Evolutionary conservation across 1,284 basidiomycete genomes (phyloP).

Genomic region (Anthracocystis setariae): DNA sequence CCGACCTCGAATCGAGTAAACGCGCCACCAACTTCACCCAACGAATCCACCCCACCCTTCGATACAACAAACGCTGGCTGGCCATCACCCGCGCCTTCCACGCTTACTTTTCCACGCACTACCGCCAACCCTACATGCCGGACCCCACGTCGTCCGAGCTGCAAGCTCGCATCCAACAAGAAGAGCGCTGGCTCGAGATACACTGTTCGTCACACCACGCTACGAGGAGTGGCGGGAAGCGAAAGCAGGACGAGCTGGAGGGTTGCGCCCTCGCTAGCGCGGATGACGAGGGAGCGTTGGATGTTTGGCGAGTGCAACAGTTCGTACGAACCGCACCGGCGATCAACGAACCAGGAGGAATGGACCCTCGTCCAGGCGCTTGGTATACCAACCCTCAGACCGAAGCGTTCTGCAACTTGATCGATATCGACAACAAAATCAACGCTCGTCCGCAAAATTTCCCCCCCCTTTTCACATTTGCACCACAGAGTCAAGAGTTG

Average conservation of each 20-base stretch:
- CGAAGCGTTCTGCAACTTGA: slow-evolving; percentile 81
- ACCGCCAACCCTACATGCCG: slow-evolving; percentile 72
- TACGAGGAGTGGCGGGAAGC: slow-evolving; percentile 66
- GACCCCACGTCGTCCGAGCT: slow-evolving; percentile 73
- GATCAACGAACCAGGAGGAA: slow-evolving; percentile 69
- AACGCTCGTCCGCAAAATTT: slow-evolving; percentile 12
- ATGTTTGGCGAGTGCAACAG: slow-evolving; percentile 41
- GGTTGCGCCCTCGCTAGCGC: slow-evolving; percentile 1
- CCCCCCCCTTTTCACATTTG: neutral
- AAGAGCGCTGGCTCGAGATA: slow-evolving; percentile 71
- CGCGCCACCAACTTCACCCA: slow-evolving; percentile 10
- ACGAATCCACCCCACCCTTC: slow-evolving; percentile 66
- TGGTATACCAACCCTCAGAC: slow-evolving; percentile 93
- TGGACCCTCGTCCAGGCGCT: slow-evolving; percentile 68
- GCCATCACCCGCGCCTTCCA: slow-evolving; percentile 89
- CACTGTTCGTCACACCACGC: slow-evolving; percentile 74
- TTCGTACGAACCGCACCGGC: slow-evolving; percentile 68
- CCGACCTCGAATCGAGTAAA: slow-evolving; percentile 25
- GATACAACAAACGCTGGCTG: slow-evolving; percentile 86
- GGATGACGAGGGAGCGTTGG: slow-evolving; percentile 9
- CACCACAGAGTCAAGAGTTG: too few species aligned
- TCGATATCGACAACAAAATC: slow-evolving; percentile 77
- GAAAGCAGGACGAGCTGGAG: slow-evolving; percentile 63
- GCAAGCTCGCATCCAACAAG: slow-evolving; percentile 65
- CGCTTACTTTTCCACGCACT: slow-evolving; percentile 75